Evolutionary conservation across 805 yeast species (phyloP).

Genomic region (Pichia eremophila): DNA sequence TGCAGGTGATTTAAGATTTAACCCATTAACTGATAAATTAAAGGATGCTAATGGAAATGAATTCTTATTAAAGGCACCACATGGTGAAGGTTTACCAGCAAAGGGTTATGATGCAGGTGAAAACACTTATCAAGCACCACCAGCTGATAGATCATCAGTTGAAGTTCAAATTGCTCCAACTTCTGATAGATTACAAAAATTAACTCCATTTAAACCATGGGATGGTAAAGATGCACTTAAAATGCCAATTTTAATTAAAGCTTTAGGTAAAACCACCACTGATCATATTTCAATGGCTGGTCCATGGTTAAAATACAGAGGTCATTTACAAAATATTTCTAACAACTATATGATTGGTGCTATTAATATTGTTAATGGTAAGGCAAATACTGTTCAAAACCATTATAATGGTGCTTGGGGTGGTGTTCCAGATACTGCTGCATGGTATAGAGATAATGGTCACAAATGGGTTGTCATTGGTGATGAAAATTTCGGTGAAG

Average conservation of each 20-base stretch:
- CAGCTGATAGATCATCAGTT: slow-evolving; percentile 70
- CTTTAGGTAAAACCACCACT: slow-evolving; percentile 96
- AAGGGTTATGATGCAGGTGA: slow-evolving; percentile 54
- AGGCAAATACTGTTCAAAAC: slow-evolving; percentile 88
- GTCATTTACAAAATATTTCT: slow-evolving; percentile 97
- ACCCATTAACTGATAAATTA: slow-evolving; percentile 84
- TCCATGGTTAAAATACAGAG: slow-evolving; percentile 99
- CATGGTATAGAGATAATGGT: slow-evolving; percentile 88
- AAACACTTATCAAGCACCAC: slow-evolving; percentile 96
- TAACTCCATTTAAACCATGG: slow-evolving; percentile 93
- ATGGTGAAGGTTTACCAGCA: slow-evolving; percentile 76
- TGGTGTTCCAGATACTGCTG: slow-evolving; percentile 96
- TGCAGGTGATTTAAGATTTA: slow-evolving; percentile 86
- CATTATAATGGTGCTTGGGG: slow-evolving; percentile 83
- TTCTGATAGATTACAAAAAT: slow-evolving; percentile 91
- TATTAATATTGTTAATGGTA: slow-evolving; percentile 88
- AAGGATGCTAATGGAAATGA: slow-evolving; percentile 56
- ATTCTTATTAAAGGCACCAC: slow-evolving; percentile 73
- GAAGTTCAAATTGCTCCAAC: slow-evolving; percentile 73
- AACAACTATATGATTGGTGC: slow-evolving; percentile 99
- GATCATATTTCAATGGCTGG: slow-evolving; percentile 99
- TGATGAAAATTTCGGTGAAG: slow-evolving; percentile 99
- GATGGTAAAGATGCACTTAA: slow-evolving; percentile 86
- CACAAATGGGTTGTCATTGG: slow-evolving; percentile 96
- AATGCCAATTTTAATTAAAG: slow-evolving; percentile 92